These are phyloP conservation scores for Isabelozyma rhagii DNA, from an alignment of 805 yeast species.

Conservation along the genomic window DNA sequence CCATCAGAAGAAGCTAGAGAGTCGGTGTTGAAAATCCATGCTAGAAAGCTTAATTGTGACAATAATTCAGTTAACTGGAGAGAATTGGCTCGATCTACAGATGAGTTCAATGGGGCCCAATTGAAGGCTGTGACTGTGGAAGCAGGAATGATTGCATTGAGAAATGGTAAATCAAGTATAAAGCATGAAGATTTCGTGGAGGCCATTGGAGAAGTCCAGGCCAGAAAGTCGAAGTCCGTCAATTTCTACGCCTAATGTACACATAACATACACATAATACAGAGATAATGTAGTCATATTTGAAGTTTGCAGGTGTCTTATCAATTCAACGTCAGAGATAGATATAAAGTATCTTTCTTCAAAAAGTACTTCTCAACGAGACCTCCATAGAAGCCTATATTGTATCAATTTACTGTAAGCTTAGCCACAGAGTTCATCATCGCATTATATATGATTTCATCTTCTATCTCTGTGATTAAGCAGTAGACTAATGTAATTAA, in stretches of 20 bases:
- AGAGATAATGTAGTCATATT: not conserved
- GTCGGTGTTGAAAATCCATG: conserved; percentile 92
- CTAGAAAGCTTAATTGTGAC: conserved; percentile 94
- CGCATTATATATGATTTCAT: too few relatives aligned
- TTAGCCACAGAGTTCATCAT: too few relatives aligned
- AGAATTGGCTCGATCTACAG: conserved; percentile 96
- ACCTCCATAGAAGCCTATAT: too few relatives aligned
- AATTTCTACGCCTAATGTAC: conserved; percentile 81
- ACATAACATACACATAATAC: not conserved
- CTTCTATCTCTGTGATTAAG: too few relatives aligned
- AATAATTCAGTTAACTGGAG: conserved; percentile 89
- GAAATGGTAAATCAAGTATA: conserved; percentile 88
- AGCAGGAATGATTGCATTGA: conserved; percentile 98
- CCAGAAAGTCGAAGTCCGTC: conserved; percentile 91
- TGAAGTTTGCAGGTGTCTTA: too few relatives aligned
- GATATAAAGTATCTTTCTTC: too few relatives aligned
- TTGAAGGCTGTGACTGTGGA: conserved; percentile 98
- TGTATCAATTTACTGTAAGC: too few relatives aligned
- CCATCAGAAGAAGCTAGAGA: conserved; percentile 98
- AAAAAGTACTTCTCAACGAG: too few relatives aligned
- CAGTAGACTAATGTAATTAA: too few relatives aligned
- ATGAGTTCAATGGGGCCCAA: conserved; percentile 98
- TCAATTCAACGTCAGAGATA: too few relatives aligned
- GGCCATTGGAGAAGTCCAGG: conserved; percentile 97
- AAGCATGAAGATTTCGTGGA: conserved; percentile 98